Evolutionary conservation across 2,329 filamentous ascomycete species (phyloP).

Genomic region (Pyrenophora graminea): DNA sequence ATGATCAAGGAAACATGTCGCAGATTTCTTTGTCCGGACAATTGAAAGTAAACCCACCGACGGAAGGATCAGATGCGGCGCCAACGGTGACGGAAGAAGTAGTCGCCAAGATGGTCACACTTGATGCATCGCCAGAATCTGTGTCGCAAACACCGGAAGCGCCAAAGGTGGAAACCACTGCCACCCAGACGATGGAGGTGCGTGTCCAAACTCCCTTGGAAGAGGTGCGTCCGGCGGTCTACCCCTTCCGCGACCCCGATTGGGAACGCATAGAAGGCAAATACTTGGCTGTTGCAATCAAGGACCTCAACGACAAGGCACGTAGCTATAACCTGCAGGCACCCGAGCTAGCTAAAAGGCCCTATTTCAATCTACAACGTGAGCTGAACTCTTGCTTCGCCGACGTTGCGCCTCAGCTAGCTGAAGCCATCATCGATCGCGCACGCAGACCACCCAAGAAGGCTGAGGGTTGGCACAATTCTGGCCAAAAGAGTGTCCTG

Average conservation of each 20-base stretch:
- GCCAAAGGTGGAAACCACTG: constrained; percentile 3
- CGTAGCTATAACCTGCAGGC: constrained; percentile 95
- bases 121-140: constrained; percentile 15
- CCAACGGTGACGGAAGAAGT: constrained; percentile 36
- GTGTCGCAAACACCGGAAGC: neutral
- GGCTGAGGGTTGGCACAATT: constrained; percentile 42
- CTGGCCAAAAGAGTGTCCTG: constrained; percentile 59
- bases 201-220: constrained; percentile 8
- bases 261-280: constrained; percentile 75
- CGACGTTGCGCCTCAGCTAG: constrained; percentile 78
- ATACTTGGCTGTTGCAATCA: constrained; percentile 77
- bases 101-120: constrained; percentile 23
- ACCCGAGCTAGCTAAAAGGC: constrained; percentile 87
- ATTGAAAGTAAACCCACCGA: constrained; percentile 38
- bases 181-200: constrained; percentile 23
- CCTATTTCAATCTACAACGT: constrained; percentile 82
- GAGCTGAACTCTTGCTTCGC: constrained; percentile 83
- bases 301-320: constrained; percentile 76
- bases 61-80: constrained; percentile 5
- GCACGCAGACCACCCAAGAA: constrained; percentile 57
- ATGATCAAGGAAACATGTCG: constrained; percentile 52
- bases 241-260: constrained; percentile 74
- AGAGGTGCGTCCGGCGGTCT: constrained; percentile 45
- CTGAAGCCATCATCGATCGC: constrained; percentile 72
- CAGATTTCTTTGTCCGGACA: constrained; percentile 54